phyloP scores from a whole-genome alignment of 1,284 basidiomycete genomes.

The Malassezia sympodialis region DNA sequence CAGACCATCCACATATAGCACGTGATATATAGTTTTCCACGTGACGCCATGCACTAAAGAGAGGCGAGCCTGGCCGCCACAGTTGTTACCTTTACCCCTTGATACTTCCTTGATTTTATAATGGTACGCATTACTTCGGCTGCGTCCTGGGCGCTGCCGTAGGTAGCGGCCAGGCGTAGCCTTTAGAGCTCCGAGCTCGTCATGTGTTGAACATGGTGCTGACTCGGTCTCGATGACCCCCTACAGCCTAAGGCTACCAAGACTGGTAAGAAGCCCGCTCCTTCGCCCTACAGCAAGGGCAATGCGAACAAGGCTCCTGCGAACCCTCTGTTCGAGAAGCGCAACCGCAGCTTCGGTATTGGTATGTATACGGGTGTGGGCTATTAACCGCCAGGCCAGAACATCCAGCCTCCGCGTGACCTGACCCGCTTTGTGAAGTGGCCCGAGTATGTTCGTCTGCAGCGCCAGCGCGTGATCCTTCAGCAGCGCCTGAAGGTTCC shows the following conservation, averaged over 20 bases:
- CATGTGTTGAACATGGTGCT: conserved; percentile 21
- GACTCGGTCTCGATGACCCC: conserved; percentile 47
- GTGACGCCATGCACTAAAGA: background rate
- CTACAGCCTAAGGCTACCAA: conserved; percentile 44
- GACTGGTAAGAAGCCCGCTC: conserved; percentile 40
- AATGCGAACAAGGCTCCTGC: conserved; percentile 56
- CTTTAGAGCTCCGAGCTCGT: conserved; percentile 42
- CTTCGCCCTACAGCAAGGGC: conserved; percentile 42
- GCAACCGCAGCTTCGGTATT: conserved; percentile 85
- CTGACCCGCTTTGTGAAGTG: conserved; percentile 98
- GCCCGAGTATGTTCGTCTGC: conserved; percentile 96
- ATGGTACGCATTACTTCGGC: conserved; percentile 17
- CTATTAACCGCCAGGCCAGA: conserved; percentile 62
- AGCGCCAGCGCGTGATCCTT: conserved; percentile 97
- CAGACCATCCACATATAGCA: background rate
- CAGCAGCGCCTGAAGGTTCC: conserved; percentile 97
- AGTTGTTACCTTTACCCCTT: background rate
- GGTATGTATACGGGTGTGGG: conserved; percentile 55
- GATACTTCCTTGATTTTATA: background rate
- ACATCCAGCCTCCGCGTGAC: conserved; percentile 81
- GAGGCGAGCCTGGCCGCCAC: background rate
- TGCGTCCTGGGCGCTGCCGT: conserved; percentile 7
- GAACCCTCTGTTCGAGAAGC: conserved; percentile 92
- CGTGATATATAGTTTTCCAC: background rate
- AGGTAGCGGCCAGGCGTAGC: background rate